A percentile compares a stretch with the other conserved stretches of the same genome.
These are phyloP conservation scores for Gnaphalium uliginosum DNA, from an alignment of 129 eudicot genomes.

Conservation along the genomic window DNA sequence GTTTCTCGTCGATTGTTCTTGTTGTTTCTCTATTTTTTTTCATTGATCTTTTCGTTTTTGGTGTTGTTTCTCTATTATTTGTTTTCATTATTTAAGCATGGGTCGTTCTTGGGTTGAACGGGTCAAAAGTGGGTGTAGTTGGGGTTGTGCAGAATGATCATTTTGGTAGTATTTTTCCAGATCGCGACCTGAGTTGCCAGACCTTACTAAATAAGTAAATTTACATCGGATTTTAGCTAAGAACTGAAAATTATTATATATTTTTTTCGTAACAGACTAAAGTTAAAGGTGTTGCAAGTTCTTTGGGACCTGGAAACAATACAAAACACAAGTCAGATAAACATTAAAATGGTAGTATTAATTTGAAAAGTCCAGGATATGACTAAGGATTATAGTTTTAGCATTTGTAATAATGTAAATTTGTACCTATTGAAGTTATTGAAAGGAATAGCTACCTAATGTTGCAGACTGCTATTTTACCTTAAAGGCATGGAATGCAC, in stretches of 20 bases:
- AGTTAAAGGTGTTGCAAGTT: not conserved
- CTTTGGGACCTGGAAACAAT: not conserved
- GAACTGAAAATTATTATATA: too few relatives aligned
- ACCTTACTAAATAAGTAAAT: too few relatives aligned
- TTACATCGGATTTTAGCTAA: too few relatives aligned
- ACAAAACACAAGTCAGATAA: too few relatives aligned
- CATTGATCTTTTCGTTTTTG: not conserved
- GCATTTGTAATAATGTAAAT: too few relatives aligned
- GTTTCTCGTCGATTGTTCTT: conserved; percentile 12
- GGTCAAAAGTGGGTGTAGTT: not conserved
- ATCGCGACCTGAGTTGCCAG: too few relatives aligned
- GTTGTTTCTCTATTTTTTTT: not conserved
- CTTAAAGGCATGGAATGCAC: conserved; percentile 95
- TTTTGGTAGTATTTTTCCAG: not conserved
- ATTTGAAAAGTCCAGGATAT: not conserved
- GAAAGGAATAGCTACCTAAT: too few relatives aligned
- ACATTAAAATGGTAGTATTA: not conserved
- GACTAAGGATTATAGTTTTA: too few relatives aligned
- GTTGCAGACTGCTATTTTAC: conserved; percentile 84
- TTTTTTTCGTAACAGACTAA: not conserved
- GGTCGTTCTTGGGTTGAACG: not conserved
- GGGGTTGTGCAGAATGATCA: not conserved
- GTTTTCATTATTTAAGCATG: too few relatives aligned
- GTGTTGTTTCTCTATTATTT: too few relatives aligned
- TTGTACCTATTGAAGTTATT: too few relatives aligned